Percentiles rank a stretch among this genome's conserved stretches.
Evolutionary conservation across 2,329 filamentous ascomycete genomes (phyloP).

Genomic region (Thermothelomyces thermophilus): DNA sequence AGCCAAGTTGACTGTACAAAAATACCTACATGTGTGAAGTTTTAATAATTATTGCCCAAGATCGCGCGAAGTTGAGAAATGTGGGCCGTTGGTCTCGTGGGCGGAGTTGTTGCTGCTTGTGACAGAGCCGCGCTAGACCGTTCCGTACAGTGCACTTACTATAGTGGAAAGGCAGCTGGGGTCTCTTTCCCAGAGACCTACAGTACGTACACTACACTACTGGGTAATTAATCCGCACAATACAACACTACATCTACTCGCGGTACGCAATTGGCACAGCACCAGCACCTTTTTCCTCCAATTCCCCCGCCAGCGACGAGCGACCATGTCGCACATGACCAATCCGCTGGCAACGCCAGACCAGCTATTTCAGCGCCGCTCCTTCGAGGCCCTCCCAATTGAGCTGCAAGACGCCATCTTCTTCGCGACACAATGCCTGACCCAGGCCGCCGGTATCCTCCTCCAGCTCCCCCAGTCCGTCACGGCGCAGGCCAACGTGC

Average conservation of each 20-base stretch:
- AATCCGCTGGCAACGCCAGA: constrained; percentile 68
- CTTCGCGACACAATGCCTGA: constrained; percentile 64
- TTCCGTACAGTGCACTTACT: too few relatives aligned
- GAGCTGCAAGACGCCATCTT: constrained; percentile 68
- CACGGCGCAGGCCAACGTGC: constrained; percentile 76
- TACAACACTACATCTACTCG: neutral
- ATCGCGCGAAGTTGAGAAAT: too few relatives aligned
- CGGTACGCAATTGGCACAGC: neutral
- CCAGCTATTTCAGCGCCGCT: constrained; percentile 55
- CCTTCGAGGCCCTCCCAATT: constrained; percentile 53
- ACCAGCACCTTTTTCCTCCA: neutral
- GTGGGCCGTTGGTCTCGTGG: too few relatives aligned
- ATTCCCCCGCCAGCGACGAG: neutral
- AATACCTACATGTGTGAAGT: too few relatives aligned
- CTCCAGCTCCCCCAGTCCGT: constrained; percentile 79
- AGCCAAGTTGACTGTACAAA: too few relatives aligned
- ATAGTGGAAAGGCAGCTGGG: too few relatives aligned
- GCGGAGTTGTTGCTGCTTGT: too few relatives aligned
- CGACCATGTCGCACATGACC: constrained; percentile 53
- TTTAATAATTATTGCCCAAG: too few relatives aligned
- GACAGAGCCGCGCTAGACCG: too few relatives aligned
- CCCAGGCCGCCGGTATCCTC: constrained; percentile 72
- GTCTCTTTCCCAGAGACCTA: too few relatives aligned
- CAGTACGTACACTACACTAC: too few relatives aligned
- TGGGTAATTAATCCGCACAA: too few relatives aligned